Evolutionary conservation across 2,329 filamentous ascomycete species (phyloP), one percentile per base, ranked within the genome.

Genomic region (Emericellopsis cladophorae): DNA sequence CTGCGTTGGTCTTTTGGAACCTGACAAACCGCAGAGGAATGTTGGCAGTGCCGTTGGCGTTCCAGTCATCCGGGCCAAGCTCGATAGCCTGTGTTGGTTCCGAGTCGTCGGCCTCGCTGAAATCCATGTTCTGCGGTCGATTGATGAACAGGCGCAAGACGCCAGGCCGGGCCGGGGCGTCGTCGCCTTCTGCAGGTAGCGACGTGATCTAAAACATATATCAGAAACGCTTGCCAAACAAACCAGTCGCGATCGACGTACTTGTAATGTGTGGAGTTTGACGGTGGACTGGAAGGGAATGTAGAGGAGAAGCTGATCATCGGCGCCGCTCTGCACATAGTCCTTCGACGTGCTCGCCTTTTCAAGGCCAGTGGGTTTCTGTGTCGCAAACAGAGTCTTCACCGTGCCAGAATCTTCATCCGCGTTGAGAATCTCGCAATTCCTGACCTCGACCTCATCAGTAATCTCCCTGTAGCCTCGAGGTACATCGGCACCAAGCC

Each of bases 291-390:
- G 82, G 65, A 98, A 95, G 1, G 92, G 90, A 43, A 93, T 72
- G 62, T 81, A 96, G 37, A 98, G 73, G 74, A 96, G 84, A 46
- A 98, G 68, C 68, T 98, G 92, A 65, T 96, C 89, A 56, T 98
- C 92, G 31, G 90, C 93, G 56, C 95, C 90, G 60, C 87, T 95
- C 68, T 95, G 86, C 18, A 96, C 80, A 81, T 85, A 96, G 62
- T 98, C 90, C 55, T 76, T 77, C 15, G 47, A 44, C 54, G 79
- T 79, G 42, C 65, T 31, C 9, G 35, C 72, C 52, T 78, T 76
- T 38, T 61, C 58, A 42, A 89, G 60, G 1, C 70, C 70, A 41
- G 70, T 76, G 6, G 89, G 89, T 60, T 81, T 78, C 43, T 68
- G 64, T 5, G 52, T 49, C n/a, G 81, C 78, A 56, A 96, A 88